phyloP scores from a whole-genome alignment of 2,329 filamentous ascomycete genomes.

The Colletotrichum brevisporum region DNA sequence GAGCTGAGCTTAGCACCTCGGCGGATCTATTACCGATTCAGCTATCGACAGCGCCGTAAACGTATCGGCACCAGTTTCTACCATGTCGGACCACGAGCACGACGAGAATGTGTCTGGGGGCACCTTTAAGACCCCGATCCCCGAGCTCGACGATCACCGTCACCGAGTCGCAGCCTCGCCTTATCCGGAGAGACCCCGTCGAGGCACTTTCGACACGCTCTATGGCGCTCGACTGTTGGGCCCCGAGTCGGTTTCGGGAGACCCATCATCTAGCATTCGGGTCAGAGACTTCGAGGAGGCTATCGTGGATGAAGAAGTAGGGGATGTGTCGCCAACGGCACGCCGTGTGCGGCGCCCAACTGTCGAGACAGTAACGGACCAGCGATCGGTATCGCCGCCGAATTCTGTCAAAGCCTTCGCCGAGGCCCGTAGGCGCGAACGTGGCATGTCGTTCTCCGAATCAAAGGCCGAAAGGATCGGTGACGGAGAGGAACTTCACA shows the following conservation, averaged over 20 bases:
- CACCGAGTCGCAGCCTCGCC: slow-evolving; percentile 74
- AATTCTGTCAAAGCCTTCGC: slow-evolving; percentile 99
- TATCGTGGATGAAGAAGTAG: slow-evolving; percentile 81
- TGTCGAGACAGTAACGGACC: slow-evolving; percentile 69
- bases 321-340: slow-evolving; percentile 58
- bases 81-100: slow-evolving; percentile 78
- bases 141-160: slow-evolving; percentile 90
- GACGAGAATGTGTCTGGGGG: slow-evolving; percentile 72
- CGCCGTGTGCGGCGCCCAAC: slow-evolving; percentile 68
- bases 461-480: slow-evolving; percentile 51
- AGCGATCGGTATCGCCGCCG: slow-evolving; percentile 85
- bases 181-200: slow-evolving; percentile 71
- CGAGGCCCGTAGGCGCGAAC: slow-evolving; percentile 86
- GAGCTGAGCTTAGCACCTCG: neutral
- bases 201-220: slow-evolving; percentile 82
- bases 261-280: slow-evolving; percentile 56
- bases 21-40: neutral
- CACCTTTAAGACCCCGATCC: slow-evolving; percentile 80
- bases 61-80: slow-evolving; percentile 55
- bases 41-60: slow-evolving; percentile 3
- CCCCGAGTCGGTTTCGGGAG: slow-evolving; percentile 44
- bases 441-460: slow-evolving; percentile 74
- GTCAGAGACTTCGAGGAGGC: slow-evolving; percentile 91
- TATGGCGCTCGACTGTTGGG: slow-evolving; percentile 67
- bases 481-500: slow-evolving; percentile 72